These are phyloP conservation scores for Diplogelasinospora grovesii DNA, from an alignment of 495 filamentous ascomycete species.

Conservation along the genomic window DNA sequence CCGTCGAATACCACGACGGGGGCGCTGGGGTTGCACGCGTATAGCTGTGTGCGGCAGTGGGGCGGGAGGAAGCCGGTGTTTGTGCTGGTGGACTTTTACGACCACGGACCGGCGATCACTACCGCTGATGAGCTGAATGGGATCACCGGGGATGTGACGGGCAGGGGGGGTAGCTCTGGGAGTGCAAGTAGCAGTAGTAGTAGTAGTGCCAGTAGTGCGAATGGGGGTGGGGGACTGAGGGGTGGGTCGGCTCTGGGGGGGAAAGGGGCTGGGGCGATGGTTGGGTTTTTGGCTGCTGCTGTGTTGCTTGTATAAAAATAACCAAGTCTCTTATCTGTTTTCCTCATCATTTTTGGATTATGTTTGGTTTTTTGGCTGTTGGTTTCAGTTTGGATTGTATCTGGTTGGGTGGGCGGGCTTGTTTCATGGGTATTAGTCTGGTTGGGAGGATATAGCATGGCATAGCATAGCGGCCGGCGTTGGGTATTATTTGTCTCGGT, in stretches of 20 bases:
- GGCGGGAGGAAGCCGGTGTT: constrained; percentile 46
- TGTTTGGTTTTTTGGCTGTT: too few species aligned
- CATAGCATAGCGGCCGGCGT: not conserved
- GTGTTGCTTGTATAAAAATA: constrained; percentile 21
- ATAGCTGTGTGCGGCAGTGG: constrained; percentile 48
- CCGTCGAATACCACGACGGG: constrained; percentile 37
- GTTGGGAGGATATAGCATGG: not conserved
- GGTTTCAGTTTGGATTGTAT: too few species aligned
- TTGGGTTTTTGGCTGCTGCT: constrained; percentile 26
- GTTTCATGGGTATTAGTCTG: too few species aligned
- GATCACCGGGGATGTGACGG: constrained; percentile 34
- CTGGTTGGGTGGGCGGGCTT: too few species aligned
- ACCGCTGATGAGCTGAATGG: constrained; percentile 55
- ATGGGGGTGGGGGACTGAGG: not conserved
- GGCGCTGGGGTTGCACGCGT: constrained; percentile 52
- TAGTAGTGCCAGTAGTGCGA: too few species aligned
- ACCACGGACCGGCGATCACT: constrained; percentile 51
- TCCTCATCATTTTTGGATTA: too few species aligned
- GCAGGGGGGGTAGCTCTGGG: not conserved
- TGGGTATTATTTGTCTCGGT: not conserved
- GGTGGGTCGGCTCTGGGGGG: constrained; percentile 9
- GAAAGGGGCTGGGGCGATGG: constrained; percentile 19
- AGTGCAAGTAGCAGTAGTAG: too few species aligned
- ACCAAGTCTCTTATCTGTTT: too few species aligned
- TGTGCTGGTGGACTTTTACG: constrained; percentile 62